phyloP scores from a whole-genome alignment of 176 grass and related monocot genomes.

The Hyparrhenia diplandra region DNA sequence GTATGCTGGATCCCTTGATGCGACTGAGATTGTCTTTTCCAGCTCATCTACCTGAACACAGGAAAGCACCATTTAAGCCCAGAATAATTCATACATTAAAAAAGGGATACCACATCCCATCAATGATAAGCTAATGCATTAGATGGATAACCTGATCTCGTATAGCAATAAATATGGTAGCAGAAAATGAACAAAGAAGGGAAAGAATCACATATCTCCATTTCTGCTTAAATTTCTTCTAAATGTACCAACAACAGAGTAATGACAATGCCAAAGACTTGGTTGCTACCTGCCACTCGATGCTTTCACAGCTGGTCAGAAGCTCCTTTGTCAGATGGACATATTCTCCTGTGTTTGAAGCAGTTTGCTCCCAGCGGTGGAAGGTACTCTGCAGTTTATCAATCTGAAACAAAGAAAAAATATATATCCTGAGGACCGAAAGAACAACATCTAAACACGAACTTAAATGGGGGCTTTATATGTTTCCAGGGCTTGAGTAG shows the following conservation, averaged over 20 bases:
- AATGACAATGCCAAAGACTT: background rate
- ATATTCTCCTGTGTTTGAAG: constrained; percentile 84
- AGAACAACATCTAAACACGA: background rate
- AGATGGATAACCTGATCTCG: background rate
- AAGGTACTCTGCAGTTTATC: constrained; percentile 76
- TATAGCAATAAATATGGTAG: background rate
- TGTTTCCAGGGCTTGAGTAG: background rate
- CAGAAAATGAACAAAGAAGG: background rate
- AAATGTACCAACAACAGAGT: background rate
- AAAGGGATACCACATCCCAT: background rate
- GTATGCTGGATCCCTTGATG: constrained; percentile 82
- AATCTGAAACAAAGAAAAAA: constrained; percentile 46
- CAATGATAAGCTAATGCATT: constrained; percentile 7
- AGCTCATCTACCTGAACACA: constrained; percentile 70
- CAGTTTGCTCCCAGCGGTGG: constrained; percentile 65
- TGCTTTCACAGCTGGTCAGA: constrained; percentile 77
- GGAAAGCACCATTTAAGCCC: background rate
- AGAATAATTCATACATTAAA: constrained; percentile 19
- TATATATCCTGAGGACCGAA: background rate
- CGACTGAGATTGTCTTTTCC: constrained; percentile 84
- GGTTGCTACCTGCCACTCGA: constrained; percentile 76
- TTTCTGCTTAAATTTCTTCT: background rate
- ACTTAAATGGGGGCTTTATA: background rate
- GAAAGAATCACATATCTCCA: background rate
- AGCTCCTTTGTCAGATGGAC: constrained; percentile 85